A percentile compares a stretch with the other conserved stretches of the same genome.
These are phyloP conservation scores for Parietaria judaica DNA, from an alignment of 306 rosid genomes.

Conservation along the genomic window DNA sequence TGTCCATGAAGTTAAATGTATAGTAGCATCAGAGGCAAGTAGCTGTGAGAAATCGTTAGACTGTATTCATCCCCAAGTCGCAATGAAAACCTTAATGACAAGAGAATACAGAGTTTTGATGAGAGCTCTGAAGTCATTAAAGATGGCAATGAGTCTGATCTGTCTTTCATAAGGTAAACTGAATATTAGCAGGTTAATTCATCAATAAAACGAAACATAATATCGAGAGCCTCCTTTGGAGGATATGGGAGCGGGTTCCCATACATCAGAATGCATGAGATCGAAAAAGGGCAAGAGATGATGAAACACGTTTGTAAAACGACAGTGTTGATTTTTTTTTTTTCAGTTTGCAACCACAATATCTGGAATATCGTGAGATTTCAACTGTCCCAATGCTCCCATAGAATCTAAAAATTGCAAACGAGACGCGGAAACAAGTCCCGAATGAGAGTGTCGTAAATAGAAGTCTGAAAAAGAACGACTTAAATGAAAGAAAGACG, in stretches of 20 bases:
- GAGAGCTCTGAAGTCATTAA: no score
- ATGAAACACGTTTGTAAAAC: background rate
- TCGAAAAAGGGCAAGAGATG: background rate
- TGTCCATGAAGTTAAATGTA: background rate
- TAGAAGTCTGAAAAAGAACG: background rate
- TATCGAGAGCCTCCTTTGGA: no score
- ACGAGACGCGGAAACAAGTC: background rate
- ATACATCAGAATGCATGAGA: background rate
- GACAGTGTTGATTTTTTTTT: no score
- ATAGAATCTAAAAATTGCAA: background rate
- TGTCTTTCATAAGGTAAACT: background rate
- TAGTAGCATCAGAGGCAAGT: background rate
- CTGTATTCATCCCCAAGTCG: background rate
- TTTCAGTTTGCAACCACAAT: background rate
- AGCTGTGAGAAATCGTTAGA: background rate
- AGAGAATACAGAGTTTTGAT: background rate
- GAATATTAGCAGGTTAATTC: background rate
- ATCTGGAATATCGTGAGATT: background rate
- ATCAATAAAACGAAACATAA: background rate
- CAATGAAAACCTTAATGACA: background rate
- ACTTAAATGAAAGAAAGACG: background rate
- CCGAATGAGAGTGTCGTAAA: background rate
- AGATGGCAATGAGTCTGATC: background rate
- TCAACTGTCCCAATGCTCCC: background rate
- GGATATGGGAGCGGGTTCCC: no score